These are phyloP conservation scores for Phialocephala subalpina DNA, from an alignment of 2,329 filamentous ascomycete genomes.

Conservation along the genomic window DNA sequence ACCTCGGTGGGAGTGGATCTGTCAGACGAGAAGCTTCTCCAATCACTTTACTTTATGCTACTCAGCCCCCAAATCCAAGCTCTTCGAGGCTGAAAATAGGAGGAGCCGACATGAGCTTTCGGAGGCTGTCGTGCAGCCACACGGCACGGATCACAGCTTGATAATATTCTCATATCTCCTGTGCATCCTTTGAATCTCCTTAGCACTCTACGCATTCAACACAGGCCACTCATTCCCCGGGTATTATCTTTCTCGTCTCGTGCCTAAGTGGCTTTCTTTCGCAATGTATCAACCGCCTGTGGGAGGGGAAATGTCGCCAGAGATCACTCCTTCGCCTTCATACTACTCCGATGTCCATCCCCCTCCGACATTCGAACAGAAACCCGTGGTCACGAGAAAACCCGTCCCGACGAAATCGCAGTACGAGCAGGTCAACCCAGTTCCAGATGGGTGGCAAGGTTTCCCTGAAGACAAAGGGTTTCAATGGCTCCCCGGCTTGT, in stretches of 20 bases:
- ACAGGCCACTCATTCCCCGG: too few species aligned
- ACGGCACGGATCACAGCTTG: background rate
- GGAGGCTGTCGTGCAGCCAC: background rate
- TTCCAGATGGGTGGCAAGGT: background rate
- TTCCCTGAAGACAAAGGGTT: background rate
- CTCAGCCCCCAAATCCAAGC: background rate
- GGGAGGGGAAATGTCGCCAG: constrained; percentile 1
- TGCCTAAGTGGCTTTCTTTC: background rate
- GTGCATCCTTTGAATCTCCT: too few species aligned
- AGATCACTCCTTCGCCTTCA: background rate
- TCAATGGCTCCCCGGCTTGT: constrained; percentile 17
- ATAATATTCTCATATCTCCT: too few species aligned
- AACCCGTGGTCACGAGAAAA: constrained; percentile 1
- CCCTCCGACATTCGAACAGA: background rate
- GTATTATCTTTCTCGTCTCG: background rate
- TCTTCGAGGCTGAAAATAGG: background rate
- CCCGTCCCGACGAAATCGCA: background rate
- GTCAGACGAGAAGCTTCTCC: background rate
- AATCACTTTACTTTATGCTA: background rate
- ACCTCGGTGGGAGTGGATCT: background rate
- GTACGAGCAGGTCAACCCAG: constrained; percentile 4
- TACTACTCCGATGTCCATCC: background rate
- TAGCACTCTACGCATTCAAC: too few species aligned
- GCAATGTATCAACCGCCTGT: background rate
- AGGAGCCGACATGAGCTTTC: background rate